phyloP scores from a whole-genome alignment of 1,284 basidiomycete genomes.

The Cystobasidium sp. region DNA sequence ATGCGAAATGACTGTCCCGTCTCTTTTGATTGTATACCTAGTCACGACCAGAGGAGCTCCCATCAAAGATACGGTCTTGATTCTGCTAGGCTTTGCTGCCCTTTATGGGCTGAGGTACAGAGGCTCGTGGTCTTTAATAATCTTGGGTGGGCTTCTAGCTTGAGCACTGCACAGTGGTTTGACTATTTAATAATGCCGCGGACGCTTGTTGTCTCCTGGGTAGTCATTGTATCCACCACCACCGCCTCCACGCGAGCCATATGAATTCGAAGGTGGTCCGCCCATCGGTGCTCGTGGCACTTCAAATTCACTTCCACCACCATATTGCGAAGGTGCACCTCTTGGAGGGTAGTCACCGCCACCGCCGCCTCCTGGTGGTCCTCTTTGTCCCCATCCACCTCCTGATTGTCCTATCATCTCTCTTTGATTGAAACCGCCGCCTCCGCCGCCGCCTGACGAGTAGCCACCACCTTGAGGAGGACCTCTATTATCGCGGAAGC shows the following conservation, averaged over 20 bases:
- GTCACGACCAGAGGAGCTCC: no score
- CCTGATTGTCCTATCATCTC: slow-evolving; percentile 57
- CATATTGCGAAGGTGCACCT: slow-evolving; percentile 18
- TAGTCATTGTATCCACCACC: slow-evolving; percentile 71
- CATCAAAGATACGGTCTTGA: no score
- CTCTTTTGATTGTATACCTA: no score
- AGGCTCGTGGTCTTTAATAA: no score
- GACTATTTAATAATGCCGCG: slow-evolving; percentile 8
- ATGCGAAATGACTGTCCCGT: no score
- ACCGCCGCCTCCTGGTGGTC: slow-evolving; percentile 65
- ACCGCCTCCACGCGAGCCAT: slow-evolving; percentile 62
- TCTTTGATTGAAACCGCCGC: slow-evolving; percentile 55
- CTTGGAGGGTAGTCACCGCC: slow-evolving; percentile 63
- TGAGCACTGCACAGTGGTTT: not conserved
- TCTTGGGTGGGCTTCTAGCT: no score
- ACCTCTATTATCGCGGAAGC: slow-evolving; percentile 44
- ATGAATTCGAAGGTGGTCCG: not conserved
- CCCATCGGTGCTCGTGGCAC: slow-evolving; percentile 20
- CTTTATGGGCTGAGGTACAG: no score
- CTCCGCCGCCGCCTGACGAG: slow-evolving; percentile 43
- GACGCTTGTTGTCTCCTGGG: slow-evolving; percentile 54
- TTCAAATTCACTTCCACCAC: slow-evolving; percentile 12
- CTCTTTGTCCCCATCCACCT: slow-evolving; percentile 57
- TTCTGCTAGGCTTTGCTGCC: no score
- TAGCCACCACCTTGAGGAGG: not conserved